Evolutionary conservation across 768 basidiomycete genomes (phyloP).

Genomic region (Boletellus emodensis): DNA sequence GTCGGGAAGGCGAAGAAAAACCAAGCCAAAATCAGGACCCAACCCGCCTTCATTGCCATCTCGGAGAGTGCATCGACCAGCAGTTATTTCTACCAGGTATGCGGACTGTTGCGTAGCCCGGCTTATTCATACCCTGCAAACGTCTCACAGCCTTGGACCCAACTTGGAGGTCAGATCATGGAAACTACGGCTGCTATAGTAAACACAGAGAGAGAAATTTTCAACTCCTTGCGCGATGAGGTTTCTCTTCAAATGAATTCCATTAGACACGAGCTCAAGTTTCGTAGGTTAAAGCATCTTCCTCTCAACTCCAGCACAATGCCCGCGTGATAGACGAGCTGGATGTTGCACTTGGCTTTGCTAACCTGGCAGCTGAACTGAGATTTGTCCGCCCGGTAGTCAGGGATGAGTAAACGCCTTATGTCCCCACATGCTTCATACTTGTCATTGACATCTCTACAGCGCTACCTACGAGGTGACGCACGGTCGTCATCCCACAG

Average conservation of each 20-base stretch:
- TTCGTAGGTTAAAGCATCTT: conserved; percentile 57
- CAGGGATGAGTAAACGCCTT: conserved; percentile 55
- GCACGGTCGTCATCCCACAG: conserved; percentile 88
- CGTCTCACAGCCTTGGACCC: conserved; percentile 61
- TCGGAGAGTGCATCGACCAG: conserved; percentile 64
- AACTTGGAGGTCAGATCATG: conserved; percentile 64
- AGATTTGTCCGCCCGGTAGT: conserved; percentile 70
- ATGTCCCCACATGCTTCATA: not conserved
- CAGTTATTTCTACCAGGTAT: conserved; percentile 64
- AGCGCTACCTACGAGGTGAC: conserved; percentile 61
- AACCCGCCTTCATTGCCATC: conserved; percentile 52
- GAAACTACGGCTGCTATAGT: conserved; percentile 51
- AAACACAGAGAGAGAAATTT: conserved; percentile 67
- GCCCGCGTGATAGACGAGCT: conserved; percentile 81
- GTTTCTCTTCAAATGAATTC: conserved; percentile 32
- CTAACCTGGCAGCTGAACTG: conserved; percentile 73
- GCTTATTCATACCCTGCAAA: not conserved
- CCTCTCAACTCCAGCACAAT: conserved; percentile 61
- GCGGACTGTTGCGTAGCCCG: not conserved
- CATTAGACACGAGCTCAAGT: conserved; percentile 1
- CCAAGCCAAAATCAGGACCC: conserved; percentile 42
- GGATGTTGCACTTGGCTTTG: conserved; percentile 80
- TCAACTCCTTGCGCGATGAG: conserved; percentile 63
- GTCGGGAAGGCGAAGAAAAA: conserved; percentile 64
- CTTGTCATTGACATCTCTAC: not conserved